phyloP scores from a whole-genome alignment of 345 rosid genomes.

The Populus euphratica region DNA sequence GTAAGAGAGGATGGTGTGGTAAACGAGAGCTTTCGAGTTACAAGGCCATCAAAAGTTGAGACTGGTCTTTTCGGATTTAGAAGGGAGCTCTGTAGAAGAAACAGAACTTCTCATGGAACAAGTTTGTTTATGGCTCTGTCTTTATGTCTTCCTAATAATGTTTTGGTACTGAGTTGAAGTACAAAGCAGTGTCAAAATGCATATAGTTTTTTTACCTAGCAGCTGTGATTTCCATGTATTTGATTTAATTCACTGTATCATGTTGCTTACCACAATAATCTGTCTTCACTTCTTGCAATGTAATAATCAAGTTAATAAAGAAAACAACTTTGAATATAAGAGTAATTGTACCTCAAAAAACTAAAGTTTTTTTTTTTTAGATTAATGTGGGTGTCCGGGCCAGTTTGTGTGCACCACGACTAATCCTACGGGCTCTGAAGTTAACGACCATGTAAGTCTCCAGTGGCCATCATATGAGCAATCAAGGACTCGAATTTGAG shows the following conservation, averaged over 20 bases:
- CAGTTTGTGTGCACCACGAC: too few relatives aligned
- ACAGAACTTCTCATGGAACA: neutral
- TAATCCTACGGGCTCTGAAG: too few relatives aligned
- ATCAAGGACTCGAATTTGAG: too few relatives aligned
- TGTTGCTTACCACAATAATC: neutral
- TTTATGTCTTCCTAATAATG: neutral
- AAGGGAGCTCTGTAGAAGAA: neutral
- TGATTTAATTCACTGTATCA: neutral
- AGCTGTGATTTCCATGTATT: neutral
- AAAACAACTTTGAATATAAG: neutral
- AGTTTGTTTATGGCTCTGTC: slow-evolving; percentile 9
- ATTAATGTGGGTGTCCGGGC: too few relatives aligned
- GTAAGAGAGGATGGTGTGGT: neutral
- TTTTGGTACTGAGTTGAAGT: neutral
- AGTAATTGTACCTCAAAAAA: neutral
- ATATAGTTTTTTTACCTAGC: neutral
- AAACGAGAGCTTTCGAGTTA: neutral
- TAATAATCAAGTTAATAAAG: neutral
- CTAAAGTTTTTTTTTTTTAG: too few relatives aligned
- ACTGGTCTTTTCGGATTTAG: neutral
- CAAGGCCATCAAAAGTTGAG: neutral
- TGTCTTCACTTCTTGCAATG: neutral
- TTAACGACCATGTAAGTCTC: too few relatives aligned
- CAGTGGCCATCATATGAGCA: too few relatives aligned
- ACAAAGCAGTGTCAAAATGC: neutral